A percentile compares a stretch with the other conserved stretches of the same genome.
phyloP scores from a whole-genome alignment of 2,329 filamentous ascomycete genomes.

The Trichoderma koningii region DNA sequence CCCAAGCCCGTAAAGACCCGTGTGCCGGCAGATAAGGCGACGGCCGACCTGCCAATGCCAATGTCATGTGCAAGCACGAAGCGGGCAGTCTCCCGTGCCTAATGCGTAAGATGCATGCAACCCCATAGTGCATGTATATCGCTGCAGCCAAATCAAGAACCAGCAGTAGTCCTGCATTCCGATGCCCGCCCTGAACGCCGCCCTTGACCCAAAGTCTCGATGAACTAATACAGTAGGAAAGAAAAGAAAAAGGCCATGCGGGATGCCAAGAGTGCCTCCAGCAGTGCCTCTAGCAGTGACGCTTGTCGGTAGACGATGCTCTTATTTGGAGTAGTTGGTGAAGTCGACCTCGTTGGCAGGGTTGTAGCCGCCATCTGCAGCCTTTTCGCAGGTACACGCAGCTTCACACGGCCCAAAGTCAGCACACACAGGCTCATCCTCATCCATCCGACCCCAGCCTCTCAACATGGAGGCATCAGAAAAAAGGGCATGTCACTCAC shows the following conservation, averaged over 20 bases:
- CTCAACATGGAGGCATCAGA: no score
- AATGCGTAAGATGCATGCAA: background rate
- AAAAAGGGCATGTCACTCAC: conserved; percentile 48
- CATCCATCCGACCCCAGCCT: background rate
- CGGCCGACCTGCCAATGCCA: conserved; percentile 18
- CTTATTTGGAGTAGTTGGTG: conserved; percentile 58
- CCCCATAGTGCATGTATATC: background rate
- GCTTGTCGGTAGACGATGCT: background rate
- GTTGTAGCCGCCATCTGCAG: conserved; percentile 61
- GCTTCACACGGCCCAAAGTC: conserved; percentile 43
- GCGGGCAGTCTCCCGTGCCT: no score
- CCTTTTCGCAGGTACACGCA: conserved; percentile 83
- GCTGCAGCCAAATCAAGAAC: conserved; percentile 17
- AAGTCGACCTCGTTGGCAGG: conserved; percentile 79
- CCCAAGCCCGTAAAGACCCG: conserved; percentile 3
- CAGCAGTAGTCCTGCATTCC: conserved; percentile 14
- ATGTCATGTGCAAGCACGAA: background rate
- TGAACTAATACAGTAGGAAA: background rate
- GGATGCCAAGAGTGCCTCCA: background rate
- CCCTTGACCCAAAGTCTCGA: conserved; percentile 1
- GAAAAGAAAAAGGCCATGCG: background rate
- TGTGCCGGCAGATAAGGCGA: conserved; percentile 15
- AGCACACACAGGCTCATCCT: conserved; percentile 5
- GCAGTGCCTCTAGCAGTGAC: background rate
- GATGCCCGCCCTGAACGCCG: conserved; percentile 20